Conservation (phyloP, 2,329 filamentous ascomycete genomes). For the Diplodia intermedia region DNA sequence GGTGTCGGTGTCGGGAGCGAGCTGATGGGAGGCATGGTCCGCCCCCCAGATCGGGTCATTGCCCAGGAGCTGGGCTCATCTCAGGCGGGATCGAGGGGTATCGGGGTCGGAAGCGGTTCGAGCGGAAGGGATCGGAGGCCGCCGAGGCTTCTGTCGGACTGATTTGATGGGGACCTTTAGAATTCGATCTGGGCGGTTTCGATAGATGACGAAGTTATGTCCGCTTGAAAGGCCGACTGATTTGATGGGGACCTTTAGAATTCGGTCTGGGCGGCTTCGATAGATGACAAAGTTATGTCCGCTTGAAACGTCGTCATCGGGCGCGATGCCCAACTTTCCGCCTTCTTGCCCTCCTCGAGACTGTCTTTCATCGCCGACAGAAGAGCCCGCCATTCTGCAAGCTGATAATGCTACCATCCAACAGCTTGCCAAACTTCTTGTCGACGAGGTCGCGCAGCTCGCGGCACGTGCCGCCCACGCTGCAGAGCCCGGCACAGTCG, state of each 20-base stretch:
- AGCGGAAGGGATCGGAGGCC: too few species aligned
- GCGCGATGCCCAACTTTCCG: neutral
- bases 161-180: conserved; percentile 5
- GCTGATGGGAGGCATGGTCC: too few species aligned
- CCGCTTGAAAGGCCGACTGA: neutral
- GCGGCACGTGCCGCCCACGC: too few species aligned
- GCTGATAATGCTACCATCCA: conserved; percentile 21
- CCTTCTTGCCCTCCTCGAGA: too few species aligned
- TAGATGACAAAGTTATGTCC: conserved; percentile 13
- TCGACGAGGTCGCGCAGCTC: too few species aligned
- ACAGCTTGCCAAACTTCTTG: neutral
- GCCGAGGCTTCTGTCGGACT: conserved; percentile 7
- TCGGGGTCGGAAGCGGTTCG: too few species aligned
- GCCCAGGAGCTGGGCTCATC: too few species aligned
- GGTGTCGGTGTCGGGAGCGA: too few species aligned
- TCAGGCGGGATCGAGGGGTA: too few species aligned
- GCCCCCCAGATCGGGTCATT: too few species aligned
- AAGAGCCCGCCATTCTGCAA: conserved; percentile 13
- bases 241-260: conserved; percentile 4
- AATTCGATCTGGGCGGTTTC: neutral
- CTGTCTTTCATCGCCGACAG: neutral
- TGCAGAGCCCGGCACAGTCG: too few species aligned
- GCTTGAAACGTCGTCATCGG: conserved; percentile 3
- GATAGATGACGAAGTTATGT: conserved; percentile 19
- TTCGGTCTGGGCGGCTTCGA: neutral